A percentile compares a stretch with the other conserved stretches of the same genome.
phyloP scores from a whole-genome alignment of 1,284 basidiomycete species.

The Phellopilus nigrolimitatus region DNA sequence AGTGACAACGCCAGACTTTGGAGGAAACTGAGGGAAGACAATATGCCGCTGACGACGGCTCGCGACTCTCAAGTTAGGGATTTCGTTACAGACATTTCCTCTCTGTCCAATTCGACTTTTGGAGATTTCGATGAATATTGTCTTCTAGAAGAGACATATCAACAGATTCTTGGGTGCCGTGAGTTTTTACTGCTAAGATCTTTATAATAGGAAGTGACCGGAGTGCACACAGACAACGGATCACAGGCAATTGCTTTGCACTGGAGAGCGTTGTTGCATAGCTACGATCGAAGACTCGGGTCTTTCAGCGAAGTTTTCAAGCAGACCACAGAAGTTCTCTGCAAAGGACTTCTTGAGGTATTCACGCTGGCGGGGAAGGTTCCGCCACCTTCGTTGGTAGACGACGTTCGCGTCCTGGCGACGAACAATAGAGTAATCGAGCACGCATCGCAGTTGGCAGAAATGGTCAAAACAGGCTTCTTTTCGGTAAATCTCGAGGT shows the following conservation, averaged over 20 bases:
- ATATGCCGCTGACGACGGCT: not conserved
- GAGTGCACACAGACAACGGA: not conserved
- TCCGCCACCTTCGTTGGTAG: not conserved
- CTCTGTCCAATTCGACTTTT: not conserved
- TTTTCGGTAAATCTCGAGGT: conserved; percentile 5
- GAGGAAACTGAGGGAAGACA: not conserved
- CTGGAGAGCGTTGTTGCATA: conserved; percentile 7
- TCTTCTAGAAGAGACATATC: conserved; percentile 3
- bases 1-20: conserved; percentile 6
- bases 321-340: not conserved
- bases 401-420: not conserved
- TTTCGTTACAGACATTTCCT: not conserved
- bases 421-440: not conserved
- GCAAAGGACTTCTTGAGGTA: not conserved
- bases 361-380: not conserved
- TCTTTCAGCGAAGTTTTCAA: conserved; percentile 3
- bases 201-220: not conserved
- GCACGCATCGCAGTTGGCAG: conserved; percentile 3
- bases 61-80: not conserved
- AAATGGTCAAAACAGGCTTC: not conserved
- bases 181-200: not conserved
- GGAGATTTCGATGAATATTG: not conserved
- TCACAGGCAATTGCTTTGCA: conserved; percentile 8
- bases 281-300: conserved; percentile 3
- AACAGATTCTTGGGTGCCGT: not conserved